Evolutionary conservation across 148 eudicot genomes (phyloP).

Genomic region (Spergularia marina): DNA sequence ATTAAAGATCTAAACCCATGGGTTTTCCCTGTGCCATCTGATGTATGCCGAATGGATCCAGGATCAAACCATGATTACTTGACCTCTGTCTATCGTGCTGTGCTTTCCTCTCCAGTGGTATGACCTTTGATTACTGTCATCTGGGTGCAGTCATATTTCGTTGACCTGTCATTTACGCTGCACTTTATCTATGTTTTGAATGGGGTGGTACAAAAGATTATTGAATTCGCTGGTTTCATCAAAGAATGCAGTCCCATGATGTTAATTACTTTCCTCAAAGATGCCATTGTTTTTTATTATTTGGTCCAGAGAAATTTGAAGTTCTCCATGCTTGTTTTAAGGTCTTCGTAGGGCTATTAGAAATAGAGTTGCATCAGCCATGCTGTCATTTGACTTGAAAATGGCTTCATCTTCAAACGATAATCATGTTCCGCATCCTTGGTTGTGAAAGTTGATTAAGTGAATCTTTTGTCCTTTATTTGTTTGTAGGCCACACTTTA

Average conservation of each 20-base stretch:
- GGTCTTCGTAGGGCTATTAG: background rate
- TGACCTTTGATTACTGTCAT: conserved; percentile 13
- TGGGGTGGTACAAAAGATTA: too few relatives aligned
- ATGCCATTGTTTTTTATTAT: conserved; percentile 2
- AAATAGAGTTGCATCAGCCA: background rate
- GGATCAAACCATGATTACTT: conserved; percentile 88
- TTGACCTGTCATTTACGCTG: background rate
- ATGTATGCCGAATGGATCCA: conserved; percentile 53
- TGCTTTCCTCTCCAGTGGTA: conserved; percentile 98
- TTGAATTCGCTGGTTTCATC: background rate
- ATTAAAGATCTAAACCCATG: conserved; percentile 68
- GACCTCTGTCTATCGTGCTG: conserved; percentile 60
- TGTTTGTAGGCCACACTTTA: too few relatives aligned
- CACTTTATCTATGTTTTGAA: background rate
- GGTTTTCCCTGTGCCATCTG: conserved; percentile 79
- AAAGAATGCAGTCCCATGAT: background rate
- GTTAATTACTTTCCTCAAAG: background rate
- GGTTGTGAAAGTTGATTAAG: background rate
- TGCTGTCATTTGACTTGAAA: background rate
- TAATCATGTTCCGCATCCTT: too few relatives aligned
- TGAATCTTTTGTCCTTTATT: too few relatives aligned
- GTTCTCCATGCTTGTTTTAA: background rate
- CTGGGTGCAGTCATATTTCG: background rate
- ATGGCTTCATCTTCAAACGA: background rate
- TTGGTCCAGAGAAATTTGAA: background rate